Base-by-base conservation (phyloP, 2,329 filamentous ascomycete genomes). In the Rhynchosporium agropyri region DNA sequence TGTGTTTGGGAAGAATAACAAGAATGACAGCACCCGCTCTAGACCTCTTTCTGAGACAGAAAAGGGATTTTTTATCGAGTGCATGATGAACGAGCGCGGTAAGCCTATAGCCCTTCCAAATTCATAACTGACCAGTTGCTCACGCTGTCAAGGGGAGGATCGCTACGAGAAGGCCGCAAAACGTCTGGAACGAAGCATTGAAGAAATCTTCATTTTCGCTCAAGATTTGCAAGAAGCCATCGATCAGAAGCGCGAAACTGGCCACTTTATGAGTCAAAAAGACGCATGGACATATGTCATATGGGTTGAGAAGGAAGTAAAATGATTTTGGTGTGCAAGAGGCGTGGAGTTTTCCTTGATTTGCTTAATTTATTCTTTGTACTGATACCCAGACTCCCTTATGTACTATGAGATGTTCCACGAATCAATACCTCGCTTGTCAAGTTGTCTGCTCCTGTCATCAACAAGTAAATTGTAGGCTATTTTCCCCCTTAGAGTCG, bases 151-250 rank as follows among this genome's bases (percentile, higher is more conserved):
- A 70, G 67, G 63, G 5, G 42, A 59, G 4, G 65, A 68, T 50
- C 63, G 67, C 36, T 72, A 71, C 50, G 49, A 63, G 48, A 60
- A 58, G 15, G 63, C 69, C 3, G 64, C 66, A 8, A 45, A 67
- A 29, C 38, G 29, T 2, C 58, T 72, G 2, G 60, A 67, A 12
- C 61, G 67, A 28, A 70, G 65, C 43, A 62, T 72, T 42, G 72
- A 73, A 20, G 71, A 73, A 4, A 66, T 74, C 3, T 71, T 73
- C 56, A 63, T 58, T 0, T 65, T 65, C 58, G 72, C 72, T 4
- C 69, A 66, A 28, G 69, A 72, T 1, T 56, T 73, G 10, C 71
- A 73, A 53, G 66, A 66, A 8, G 58, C 57, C 1, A 65, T 72
- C 59, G 66, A 71, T 58, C 31, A 51, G 15, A 54, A 36, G 3